phyloP scores from a whole-genome alignment of 352 stramenopile genomes.

The Phytophthora pseudosyringae region DNA sequence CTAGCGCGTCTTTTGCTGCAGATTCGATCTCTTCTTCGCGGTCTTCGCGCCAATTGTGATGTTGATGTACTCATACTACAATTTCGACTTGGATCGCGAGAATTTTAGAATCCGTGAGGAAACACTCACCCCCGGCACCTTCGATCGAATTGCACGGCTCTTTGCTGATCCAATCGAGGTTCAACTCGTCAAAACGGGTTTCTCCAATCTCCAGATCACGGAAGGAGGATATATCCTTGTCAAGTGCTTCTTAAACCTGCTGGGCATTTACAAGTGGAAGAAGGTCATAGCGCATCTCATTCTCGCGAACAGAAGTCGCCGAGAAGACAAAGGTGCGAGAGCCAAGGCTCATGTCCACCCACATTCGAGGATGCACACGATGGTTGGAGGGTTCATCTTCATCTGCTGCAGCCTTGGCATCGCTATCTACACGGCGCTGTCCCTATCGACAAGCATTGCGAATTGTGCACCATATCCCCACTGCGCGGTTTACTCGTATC shows the following conservation, averaged over 20 bases:
- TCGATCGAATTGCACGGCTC: slow-evolving; percentile 45
- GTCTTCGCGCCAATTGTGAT: slow-evolving; percentile 56
- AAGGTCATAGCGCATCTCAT: slow-evolving; percentile 50
- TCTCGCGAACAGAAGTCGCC: slow-evolving; percentile 26
- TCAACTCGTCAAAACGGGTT: slow-evolving; percentile 44
- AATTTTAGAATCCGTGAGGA: slow-evolving; percentile 37
- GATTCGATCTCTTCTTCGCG: slow-evolving; percentile 60
- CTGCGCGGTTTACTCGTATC: slow-evolving; percentile 52
- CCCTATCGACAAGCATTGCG: slow-evolving; percentile 34
- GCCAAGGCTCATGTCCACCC: slow-evolving; percentile 13
- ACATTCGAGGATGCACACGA: slow-evolving; percentile 37
- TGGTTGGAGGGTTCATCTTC: slow-evolving; percentile 46
- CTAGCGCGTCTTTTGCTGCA: slow-evolving; percentile 4
- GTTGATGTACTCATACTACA: slow-evolving; percentile 46
- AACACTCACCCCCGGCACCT: slow-evolving; percentile 34
- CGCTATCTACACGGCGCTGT: slow-evolving; percentile 37
- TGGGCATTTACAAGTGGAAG: slow-evolving; percentile 60
- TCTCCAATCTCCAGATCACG: slow-evolving; percentile 45
- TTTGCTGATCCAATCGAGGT: slow-evolving; percentile 47
- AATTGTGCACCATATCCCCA: slow-evolving; percentile 39
- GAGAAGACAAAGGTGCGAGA: slow-evolving; percentile 16
- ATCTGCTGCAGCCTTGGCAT: slow-evolving; percentile 44
- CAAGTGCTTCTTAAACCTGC: slow-evolving; percentile 46
- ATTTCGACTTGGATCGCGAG: slow-evolving; percentile 49
- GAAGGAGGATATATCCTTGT: slow-evolving; percentile 38